Percentiles rank a stretch among this genome's conserved stretches.
These are phyloP conservation scores for Stereocaulon alpinum DNA, from an alignment of 495 filamentous ascomycete genomes.

Conservation along the genomic window DNA sequence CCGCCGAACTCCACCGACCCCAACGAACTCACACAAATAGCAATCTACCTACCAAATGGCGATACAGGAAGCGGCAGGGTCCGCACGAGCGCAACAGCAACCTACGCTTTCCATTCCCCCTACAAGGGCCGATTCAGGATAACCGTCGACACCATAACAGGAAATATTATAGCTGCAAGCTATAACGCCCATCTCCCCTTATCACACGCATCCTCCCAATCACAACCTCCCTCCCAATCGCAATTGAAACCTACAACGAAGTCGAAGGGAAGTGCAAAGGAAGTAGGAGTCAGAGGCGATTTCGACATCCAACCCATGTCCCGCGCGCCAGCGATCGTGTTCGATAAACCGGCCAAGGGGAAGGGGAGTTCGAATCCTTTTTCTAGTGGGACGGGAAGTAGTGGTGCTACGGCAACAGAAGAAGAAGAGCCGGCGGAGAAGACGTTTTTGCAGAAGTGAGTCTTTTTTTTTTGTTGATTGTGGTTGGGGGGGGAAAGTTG, in stretches of 20 bases:
- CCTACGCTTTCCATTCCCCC: slow-evolving; percentile 10
- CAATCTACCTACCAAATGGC: background rate
- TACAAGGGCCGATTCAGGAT: slow-evolving; percentile 12
- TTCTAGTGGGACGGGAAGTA: background rate
- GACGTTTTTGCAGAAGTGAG: slow-evolving; percentile 23
- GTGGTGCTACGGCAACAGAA: background rate
- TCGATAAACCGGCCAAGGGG: slow-evolving; percentile 9
- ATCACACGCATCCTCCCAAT: background rate
- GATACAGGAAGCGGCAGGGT: background rate
- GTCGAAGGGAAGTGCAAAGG: background rate
- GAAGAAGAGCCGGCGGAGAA: slow-evolving; percentile 17
- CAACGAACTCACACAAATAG: background rate
- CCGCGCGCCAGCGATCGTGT: slow-evolving; percentile 3
- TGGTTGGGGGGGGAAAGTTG: background rate
- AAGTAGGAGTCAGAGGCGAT: slow-evolving; percentile 6
- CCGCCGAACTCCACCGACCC: slow-evolving; percentile 11
- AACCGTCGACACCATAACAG: background rate
- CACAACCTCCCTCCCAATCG: fast-evolving
- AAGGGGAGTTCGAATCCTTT: background rate
- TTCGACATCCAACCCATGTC: slow-evolving; percentile 11
- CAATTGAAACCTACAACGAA: background rate
- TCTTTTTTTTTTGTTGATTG: background rate
- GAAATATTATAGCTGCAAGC: background rate
- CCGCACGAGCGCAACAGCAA: slow-evolving; percentile 8
- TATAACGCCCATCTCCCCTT: background rate